Percentiles rank a stretch among this genome's conserved stretches.
Evolutionary conservation across 768 basidiomycete species (phyloP).

Genomic region (Russula griseocarnosa): DNA sequence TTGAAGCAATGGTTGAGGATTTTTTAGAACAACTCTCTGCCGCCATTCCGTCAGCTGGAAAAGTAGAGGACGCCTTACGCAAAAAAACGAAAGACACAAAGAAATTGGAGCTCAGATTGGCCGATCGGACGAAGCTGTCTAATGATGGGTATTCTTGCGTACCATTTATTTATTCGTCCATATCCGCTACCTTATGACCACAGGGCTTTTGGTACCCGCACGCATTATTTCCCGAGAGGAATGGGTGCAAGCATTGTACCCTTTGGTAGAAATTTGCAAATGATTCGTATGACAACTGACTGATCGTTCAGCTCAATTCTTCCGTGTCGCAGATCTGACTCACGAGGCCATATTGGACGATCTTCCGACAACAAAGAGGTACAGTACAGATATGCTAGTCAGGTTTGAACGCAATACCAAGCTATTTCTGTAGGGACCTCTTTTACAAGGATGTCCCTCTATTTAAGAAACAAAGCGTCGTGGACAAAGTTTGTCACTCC

Average conservation of each 20-base stretch:
- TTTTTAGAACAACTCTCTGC: constrained; percentile 20
- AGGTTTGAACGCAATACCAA: neutral
- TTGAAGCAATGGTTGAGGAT: constrained; percentile 17
- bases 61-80: constrained; percentile 2
- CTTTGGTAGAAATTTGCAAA: constrained; percentile 37
- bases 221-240: constrained; percentile 39
- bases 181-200: neutral
- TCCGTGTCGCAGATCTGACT: constrained; percentile 61
- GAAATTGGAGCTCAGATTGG: constrained; percentile 38
- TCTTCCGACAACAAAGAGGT: constrained; percentile 40
- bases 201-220: constrained; percentile 31
- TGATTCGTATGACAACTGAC: neutral
- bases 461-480: constrained; percentile 72
- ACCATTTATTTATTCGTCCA: neutral
- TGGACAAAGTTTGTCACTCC: constrained; percentile 58
- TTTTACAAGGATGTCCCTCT: constrained; percentile 81
- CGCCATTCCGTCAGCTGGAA: constrained; percentile 18
- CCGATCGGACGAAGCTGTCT: constrained; percentile 37
- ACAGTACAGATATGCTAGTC: constrained; percentile 13
- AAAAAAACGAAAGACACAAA: constrained; percentile 11
- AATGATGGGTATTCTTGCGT: constrained; percentile 34
- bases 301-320: constrained; percentile 54
- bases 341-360: constrained; percentile 59
- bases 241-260: constrained; percentile 39
- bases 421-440: constrained; percentile 55